Evolutionary conservation across 768 basidiomycete species (phyloP), one percentile per base, ranked within the genome.

Genomic region (Boletellus ananas): DNA sequence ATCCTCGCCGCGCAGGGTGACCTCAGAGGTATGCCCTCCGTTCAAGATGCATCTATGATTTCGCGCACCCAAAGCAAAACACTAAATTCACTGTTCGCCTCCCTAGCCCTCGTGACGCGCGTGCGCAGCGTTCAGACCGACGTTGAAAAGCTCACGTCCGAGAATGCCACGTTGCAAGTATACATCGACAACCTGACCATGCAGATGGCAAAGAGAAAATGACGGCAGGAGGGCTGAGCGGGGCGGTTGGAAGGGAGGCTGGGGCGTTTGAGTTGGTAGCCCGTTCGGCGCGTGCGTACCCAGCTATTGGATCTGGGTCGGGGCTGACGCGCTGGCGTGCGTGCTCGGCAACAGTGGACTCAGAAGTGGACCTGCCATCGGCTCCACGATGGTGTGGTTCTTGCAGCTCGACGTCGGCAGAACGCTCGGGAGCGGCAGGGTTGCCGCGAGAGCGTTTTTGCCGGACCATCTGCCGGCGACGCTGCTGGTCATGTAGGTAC

Each of bases 181-280:
- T 93, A 93, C 62, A 90, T 91, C 61, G 89, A 93, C 63, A 93
- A 93, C 58, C 64, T 93, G 59, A 92, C 90, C 0, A 76, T 88
- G 60, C 90, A 93, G 67, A 88, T 91, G 83, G 85, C 88, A 27
- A 88, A 83, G 63, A 74, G 87, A 53, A 79, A 85, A 66, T 87
- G 67, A 78, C 7, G 8, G 8, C 29, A 7, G 10, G 29, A 29
- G 29, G 10, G 29, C 10, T 7, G 10, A 29, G 10, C 2, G 29
- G 10, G 10, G 10, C 2, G 29, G 29, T 6, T 23, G 29, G 29
- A 29, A 8, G 29, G 10, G 29, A 8, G 29, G 8, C 10, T 7
- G 29, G 29, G 29, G 7, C 29, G 10, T 29, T 29, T 29, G 29
- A 29, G 29, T 29, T 23, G 23, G 23, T 23, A 23, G 23, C 29